Evolutionary conservation across 331 rosid genomes (phyloP), one percentile per base, ranked within the genome.

Genomic region (Pyrus hybrid): DNA sequence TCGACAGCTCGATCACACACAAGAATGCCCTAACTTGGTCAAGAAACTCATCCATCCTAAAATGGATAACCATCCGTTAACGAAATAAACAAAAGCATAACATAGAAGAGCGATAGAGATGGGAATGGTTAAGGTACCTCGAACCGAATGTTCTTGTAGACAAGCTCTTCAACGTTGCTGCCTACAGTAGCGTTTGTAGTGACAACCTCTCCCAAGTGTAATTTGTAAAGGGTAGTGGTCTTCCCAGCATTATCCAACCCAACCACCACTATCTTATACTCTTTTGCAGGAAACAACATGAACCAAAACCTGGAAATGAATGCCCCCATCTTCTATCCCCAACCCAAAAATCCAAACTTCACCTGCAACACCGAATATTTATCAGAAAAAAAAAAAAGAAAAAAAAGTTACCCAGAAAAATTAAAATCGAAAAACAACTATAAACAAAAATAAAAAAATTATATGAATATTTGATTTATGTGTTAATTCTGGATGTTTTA

Each of bases 151-250:
- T 94, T 94, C 85, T 94, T 94, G 76, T 94, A 94, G 49, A 94
- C 97, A 13, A 94, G 97, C 81, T 94, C 99, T 77, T 94, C 99
- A 4, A 94, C 97, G 80, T 94, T 94, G 86, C 99, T 94, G 22
- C 99, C 99, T 26, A 94, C 99, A 33, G 97, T 94, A 51, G 99
- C 97, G 77, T 94, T 93, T 12, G 99, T 94, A 16, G 97, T 92
- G 73, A 94, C 99, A 66, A 94, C 99, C 90, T 94, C 99, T 66
- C 97, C 99, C 71, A 94, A 82, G 87, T 94, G 97, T 75, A 94
- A 89, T 82, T 94, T 94, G 84, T 94, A 94, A 63, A 94, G 97
- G 60, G 99, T 94, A 2, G 97, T 94, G 25, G 99, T 94, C 82
- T 94, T 90, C 35, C 98, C 99, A 63, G 98, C 97, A 85, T 93